Evolutionary conservation across 2,329 filamentous ascomycete species (phyloP).

Genomic region (Xylariaceae sp.): DNA sequence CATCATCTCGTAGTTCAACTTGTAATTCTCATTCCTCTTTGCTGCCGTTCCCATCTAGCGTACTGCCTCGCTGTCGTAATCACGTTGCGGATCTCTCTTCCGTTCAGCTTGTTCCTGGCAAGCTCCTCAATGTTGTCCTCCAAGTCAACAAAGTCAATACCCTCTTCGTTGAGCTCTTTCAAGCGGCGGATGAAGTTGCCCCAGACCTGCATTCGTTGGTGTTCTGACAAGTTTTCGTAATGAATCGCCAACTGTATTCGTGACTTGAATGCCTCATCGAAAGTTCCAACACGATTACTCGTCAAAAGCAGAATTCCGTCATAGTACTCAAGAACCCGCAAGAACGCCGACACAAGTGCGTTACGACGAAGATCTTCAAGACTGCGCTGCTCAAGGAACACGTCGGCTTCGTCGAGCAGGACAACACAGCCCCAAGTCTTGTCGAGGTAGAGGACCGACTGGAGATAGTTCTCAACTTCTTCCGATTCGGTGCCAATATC

Average conservation of each 20-base stretch:
- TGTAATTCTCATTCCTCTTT: background rate
- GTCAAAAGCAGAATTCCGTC: constrained; percentile 51
- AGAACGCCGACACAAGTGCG: constrained; percentile 40
- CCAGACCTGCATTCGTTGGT: constrained; percentile 32
- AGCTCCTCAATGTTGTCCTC: constrained; percentile 38
- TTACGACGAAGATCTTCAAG: constrained; percentile 29
- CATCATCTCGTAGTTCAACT: constrained; percentile 2
- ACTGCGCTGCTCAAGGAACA: constrained; percentile 31
- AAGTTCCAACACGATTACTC: constrained; percentile 42
- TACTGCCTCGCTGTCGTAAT: constrained; percentile 33
- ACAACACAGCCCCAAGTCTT: constrained; percentile 36
- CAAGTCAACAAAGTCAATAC: constrained; percentile 28
- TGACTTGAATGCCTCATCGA: constrained; percentile 37
- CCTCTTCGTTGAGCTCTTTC: background rate
- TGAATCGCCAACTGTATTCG: constrained; percentile 31
- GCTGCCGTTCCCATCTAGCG: constrained; percentile 1
- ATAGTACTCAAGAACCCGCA: constrained; percentile 50
- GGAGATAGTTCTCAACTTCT: constrained; percentile 32
- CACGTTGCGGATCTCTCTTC: constrained; percentile 51
- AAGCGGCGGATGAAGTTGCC: constrained; percentile 25
- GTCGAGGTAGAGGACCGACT: constrained; percentile 29
- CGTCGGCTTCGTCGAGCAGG: background rate
- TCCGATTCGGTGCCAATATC: constrained; percentile 34
- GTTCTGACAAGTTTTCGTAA: constrained; percentile 23
- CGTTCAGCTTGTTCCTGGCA: constrained; percentile 47